Conservation (phyloP, 768 basidiomycete genomes). For the Cystofilobasidium bisporidii region DNA sequence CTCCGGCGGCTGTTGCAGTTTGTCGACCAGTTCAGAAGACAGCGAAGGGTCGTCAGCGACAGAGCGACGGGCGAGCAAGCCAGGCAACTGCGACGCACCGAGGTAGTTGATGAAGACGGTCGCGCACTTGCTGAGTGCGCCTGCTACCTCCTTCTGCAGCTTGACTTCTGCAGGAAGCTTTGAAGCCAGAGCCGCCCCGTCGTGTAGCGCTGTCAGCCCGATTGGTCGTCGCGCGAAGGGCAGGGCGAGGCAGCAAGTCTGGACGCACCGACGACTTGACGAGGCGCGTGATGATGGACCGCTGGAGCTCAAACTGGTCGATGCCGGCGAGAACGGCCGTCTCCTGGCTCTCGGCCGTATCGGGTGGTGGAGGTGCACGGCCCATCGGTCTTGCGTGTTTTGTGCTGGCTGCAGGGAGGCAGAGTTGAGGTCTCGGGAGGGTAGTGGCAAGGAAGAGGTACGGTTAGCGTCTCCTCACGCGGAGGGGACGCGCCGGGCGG, state of each 20-base stretch:
- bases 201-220: too few species aligned
- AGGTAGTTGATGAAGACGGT: slow-evolving; percentile 94
- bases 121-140: slow-evolving; percentile 75
- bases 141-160: slow-evolving; percentile 77
- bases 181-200: too few species aligned
- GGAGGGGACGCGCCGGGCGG: too few species aligned
- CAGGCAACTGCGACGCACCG: slow-evolving; percentile 43
- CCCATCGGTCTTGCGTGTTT: neutral
- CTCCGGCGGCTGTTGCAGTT: neutral
- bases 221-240: too few species aligned
- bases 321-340: slow-evolving; percentile 1
- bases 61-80: neutral
- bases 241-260: too few species aligned
- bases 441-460: too few species aligned
- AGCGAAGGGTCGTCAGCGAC: neutral
- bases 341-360: neutral
- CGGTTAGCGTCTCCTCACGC: too few species aligned
- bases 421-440: too few species aligned
- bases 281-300: slow-evolving; percentile 20
- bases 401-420: too few species aligned
- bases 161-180: slow-evolving; percentile 78
- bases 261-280: slow-evolving; percentile 15
- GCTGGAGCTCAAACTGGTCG: slow-evolving; percentile 19
- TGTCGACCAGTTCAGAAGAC: neutral
- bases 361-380: neutral